A percentile compares a stretch with the other conserved stretches of the same genome.
These are phyloP conservation scores for Crithidia brevicula DNA, from an alignment of 208 protist genomes.

Conservation along the genomic window DNA sequence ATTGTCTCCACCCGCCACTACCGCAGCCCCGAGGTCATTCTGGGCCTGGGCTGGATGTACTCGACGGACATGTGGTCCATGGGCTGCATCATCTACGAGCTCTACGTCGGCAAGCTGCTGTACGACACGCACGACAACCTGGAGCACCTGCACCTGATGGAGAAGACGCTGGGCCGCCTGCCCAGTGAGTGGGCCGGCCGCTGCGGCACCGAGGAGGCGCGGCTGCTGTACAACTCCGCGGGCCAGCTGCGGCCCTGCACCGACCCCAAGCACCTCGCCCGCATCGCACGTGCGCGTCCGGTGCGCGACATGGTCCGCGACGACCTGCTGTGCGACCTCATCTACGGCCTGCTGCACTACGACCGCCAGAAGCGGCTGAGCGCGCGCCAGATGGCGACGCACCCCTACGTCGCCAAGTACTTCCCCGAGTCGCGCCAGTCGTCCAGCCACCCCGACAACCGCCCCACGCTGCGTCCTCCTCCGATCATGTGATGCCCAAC, in stretches of 20 bases:
- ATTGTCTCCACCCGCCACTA: conserved; percentile 60
- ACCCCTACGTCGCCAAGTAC: conserved; percentile 85
- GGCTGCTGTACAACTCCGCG: conserved; percentile 53
- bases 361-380: conserved; percentile 71
- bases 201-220: conserved; percentile 59
- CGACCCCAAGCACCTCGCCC: conserved; percentile 65
- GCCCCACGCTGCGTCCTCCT: conserved; percentile 46
- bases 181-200: conserved; percentile 56
- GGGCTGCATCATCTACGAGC: conserved; percentile 84
- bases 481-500: conserved; percentile 38
- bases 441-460: conserved; percentile 69
- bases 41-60: conserved; percentile 68
- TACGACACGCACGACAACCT: conserved; percentile 75
- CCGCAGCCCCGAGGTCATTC: conserved; percentile 74
- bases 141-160: conserved; percentile 84
- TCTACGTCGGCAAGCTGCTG: conserved; percentile 72
- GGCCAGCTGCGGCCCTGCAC: conserved; percentile 59
- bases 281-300: conserved; percentile 55
- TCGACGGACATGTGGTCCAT: conserved; percentile 83
- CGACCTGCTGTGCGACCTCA: conserved; percentile 61
- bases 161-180: conserved; percentile 67
- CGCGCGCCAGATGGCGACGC: conserved; percentile 70
- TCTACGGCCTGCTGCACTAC: conserved; percentile 74
- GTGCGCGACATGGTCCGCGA: conserved; percentile 66
- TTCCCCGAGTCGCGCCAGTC: conserved; percentile 73